Conservation (phyloP, 2,329 filamentous ascomycete genomes). For the Neopestalotiopsis sp. region DNA sequence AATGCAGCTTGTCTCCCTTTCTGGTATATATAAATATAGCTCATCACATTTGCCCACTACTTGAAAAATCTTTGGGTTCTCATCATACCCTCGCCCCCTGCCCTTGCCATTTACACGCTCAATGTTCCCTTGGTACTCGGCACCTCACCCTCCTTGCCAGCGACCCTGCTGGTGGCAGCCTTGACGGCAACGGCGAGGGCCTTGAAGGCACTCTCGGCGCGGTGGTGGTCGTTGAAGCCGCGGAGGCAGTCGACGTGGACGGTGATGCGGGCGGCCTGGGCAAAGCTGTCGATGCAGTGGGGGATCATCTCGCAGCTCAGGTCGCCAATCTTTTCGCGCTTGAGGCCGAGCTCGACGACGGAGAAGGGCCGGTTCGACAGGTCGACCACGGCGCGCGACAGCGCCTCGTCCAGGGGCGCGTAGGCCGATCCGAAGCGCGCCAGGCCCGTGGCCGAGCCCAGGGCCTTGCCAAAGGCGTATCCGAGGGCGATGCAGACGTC, state of each 20-base stretch:
- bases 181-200: conserved; percentile 86
- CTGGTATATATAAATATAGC: too few species aligned
- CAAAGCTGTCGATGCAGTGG: conserved; percentile 93
- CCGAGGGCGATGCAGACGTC: conserved; percentile 93
- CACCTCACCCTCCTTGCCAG: conserved; percentile 87
- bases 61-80: too few species aligned
- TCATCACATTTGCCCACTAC: too few species aligned
- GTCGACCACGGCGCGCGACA: conserved; percentile 92
- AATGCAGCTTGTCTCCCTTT: too few species aligned
- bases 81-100: too few species aligned
- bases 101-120: conserved; percentile 50
- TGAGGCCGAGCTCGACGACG: conserved; percentile 83
- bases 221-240: conserved; percentile 93
- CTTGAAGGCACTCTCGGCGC: conserved; percentile 97
- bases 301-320: conserved; percentile 96
- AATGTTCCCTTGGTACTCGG: conserved; percentile 96
- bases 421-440: conserved; percentile 92
- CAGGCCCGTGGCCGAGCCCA: conserved; percentile 79
- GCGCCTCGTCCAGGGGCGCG: conserved; percentile 91
- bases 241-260: conserved; percentile 92
- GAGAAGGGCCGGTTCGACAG: conserved; percentile 89
- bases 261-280: conserved; percentile 87
- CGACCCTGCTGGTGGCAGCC: conserved; percentile 74
- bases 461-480: conserved; percentile 78
- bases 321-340: conserved; percentile 91